Percentiles rank a stretch among this genome's conserved stretches.
These are phyloP conservation scores for Tetradesmus obliquus DNA, from an alignment of 139 green algal species.

Conservation along the genomic window DNA sequence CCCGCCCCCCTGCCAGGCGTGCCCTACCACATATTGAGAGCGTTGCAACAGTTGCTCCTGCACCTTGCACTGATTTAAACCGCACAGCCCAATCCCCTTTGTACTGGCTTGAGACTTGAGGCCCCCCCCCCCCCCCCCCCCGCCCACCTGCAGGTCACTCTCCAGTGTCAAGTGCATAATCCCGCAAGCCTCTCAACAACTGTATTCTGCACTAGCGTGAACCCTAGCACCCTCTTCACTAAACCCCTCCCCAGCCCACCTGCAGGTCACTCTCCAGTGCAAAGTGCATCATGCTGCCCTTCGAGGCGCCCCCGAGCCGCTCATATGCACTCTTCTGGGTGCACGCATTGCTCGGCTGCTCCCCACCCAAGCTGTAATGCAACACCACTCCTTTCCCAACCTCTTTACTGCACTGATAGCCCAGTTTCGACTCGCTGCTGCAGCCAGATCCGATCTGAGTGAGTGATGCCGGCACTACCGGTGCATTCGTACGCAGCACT, in stretches of 20 bases:
- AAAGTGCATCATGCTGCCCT: constrained; percentile 21
- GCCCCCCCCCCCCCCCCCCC: too few relatives aligned
- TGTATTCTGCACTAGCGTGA: neutral
- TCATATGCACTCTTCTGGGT: neutral
- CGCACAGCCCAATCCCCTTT: too few relatives aligned
- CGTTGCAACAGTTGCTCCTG: too few relatives aligned
- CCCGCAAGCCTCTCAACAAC: neutral
- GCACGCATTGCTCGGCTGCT: constrained; percentile 3
- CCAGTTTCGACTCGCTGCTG: neutral
- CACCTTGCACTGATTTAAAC: too few relatives aligned
- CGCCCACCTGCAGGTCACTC: neutral
- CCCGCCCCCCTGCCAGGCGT: too few relatives aligned
- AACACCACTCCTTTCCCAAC: neutral
- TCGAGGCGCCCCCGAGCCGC: neutral
- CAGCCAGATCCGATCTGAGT: neutral
- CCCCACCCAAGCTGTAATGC: constrained; percentile 22
- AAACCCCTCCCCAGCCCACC: neutral
- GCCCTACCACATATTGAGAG: too few relatives aligned
- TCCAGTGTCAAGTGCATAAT: constrained; percentile 25
- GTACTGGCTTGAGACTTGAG: too few relatives aligned
- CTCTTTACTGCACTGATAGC: constrained; percentile 22
- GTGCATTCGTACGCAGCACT: neutral
- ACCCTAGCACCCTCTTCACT: too few relatives aligned
- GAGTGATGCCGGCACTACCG: neutral
- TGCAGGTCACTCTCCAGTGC: neutral